A percentile compares a stretch with the other conserved stretches of the same genome.
phyloP scores from a whole-genome alignment of 768 basidiomycete genomes.

The Tylopilus intermedius region DNA sequence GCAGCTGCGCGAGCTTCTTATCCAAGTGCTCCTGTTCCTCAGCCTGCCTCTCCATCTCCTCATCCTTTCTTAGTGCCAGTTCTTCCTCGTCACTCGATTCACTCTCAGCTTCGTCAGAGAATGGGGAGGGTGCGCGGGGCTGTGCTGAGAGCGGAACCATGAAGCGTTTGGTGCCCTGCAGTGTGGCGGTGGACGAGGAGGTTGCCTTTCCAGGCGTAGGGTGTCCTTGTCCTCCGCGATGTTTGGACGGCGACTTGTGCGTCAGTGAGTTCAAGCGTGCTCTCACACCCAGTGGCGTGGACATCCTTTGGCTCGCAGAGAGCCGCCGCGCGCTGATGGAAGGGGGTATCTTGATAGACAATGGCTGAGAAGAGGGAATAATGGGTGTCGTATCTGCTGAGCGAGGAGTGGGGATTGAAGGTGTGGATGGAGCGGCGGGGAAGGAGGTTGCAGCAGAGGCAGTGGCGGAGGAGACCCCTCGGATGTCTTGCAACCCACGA shows the following conservation, averaged over 20 bases:
- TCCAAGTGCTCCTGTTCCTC: conserved; percentile 68
- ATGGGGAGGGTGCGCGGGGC: conserved; percentile 44
- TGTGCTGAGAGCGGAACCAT: conserved; percentile 21
- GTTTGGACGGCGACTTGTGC: conserved; percentile 42
- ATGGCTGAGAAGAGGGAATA: conserved; percentile 9
- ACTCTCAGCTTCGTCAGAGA: conserved; percentile 46
- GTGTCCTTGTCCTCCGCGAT: conserved; percentile 11
- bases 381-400: conserved; percentile 15
- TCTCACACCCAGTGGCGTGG: conserved; percentile 60
- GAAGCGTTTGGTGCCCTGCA: conserved; percentile 45
- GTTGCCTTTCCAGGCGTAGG: conserved; percentile 40
- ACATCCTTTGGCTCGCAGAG: conserved; percentile 40
- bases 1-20: conserved; percentile 62
- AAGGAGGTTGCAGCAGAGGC: conserved; percentile 30
- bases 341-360: conserved; percentile 26
- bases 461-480: conserved; percentile 51
- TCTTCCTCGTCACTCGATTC: conserved; percentile 62
- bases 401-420: conserved; percentile 10
- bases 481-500: conserved; percentile 68
- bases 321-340: conserved; percentile 20
- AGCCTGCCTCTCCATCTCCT: conserved; percentile 60
- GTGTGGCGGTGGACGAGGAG: conserved; percentile 69
- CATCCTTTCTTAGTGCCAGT: conserved; percentile 49
- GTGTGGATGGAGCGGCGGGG: conserved; percentile 12
- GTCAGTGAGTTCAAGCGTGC: conserved; percentile 68